A percentile compares a stretch with the other conserved stretches of the same genome.
These are phyloP conservation scores for Coniella vitis DNA, from an alignment of 2,329 filamentous ascomycete genomes.

Conservation along the genomic window DNA sequence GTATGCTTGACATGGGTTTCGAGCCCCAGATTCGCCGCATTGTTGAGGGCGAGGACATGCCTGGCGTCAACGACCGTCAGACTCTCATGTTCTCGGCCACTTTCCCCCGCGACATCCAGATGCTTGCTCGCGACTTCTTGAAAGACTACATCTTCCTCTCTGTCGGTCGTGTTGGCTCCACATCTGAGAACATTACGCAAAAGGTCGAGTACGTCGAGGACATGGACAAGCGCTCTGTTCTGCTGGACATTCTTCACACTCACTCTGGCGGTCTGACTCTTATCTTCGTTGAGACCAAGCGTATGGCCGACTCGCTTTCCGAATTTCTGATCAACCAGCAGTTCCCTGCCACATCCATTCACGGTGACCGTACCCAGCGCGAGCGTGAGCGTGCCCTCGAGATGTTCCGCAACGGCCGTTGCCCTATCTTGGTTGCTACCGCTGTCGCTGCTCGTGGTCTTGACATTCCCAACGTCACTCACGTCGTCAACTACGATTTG, in stretches of 20 bases:
- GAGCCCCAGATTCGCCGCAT: slow-evolving; percentile 99
- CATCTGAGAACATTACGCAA: slow-evolving; percentile 99
- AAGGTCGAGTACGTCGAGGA: slow-evolving; percentile 97
- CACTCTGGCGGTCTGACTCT: slow-evolving; percentile 83
- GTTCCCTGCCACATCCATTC: slow-evolving; percentile 97
- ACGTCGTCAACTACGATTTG: slow-evolving; percentile 99
- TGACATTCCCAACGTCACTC: slow-evolving; percentile 93
- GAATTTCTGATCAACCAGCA: slow-evolving; percentile 98
- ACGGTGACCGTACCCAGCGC: slow-evolving; percentile 96
- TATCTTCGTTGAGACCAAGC: slow-evolving; percentile 99
- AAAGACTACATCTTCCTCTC: slow-evolving; percentile 99
- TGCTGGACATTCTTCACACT: slow-evolving; percentile 95
- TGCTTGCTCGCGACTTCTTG: slow-evolving; percentile 96
- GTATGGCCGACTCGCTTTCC: slow-evolving; percentile 95
- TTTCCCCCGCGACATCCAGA: slow-evolving; percentile 98
- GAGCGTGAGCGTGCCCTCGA: slow-evolving; percentile 97
- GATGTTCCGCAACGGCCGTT: slow-evolving; percentile 93
- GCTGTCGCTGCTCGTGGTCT: slow-evolving; percentile 87
- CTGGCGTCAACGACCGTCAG: slow-evolving; percentile 72
- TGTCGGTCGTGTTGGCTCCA: slow-evolving; percentile 95
- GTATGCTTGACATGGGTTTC: slow-evolving; percentile 99
- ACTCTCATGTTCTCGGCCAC: slow-evolving; percentile 99
- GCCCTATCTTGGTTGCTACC: slow-evolving; percentile 93
- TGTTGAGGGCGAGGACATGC: slow-evolving; percentile 98
- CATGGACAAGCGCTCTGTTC: slow-evolving; percentile 91